Conservation (phyloP, 805 yeast genomes). For the Candida chilensis region DNA sequence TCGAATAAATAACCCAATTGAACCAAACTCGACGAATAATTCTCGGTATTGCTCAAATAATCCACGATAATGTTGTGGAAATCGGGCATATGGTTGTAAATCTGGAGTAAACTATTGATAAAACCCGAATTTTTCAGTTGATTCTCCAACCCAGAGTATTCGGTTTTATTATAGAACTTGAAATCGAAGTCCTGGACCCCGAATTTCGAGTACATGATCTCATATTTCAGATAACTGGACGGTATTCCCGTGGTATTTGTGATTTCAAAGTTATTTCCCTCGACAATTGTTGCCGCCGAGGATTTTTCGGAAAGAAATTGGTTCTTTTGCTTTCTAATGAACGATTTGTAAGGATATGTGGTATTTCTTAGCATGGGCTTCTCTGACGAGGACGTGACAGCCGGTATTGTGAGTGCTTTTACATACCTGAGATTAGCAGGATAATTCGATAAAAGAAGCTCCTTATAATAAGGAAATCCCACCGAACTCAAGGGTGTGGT, state of each 20-base stretch:
- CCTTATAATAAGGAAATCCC: slow-evolving; percentile 84
- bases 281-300: too few species aligned
- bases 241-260: too few species aligned
- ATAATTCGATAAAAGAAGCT: slow-evolving; percentile 74
- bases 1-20: slow-evolving; percentile 88
- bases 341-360: too few species aligned
- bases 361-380: too few species aligned
- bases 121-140: slow-evolving; percentile 72
- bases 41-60: slow-evolving; percentile 39
- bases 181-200: slow-evolving; percentile 95
- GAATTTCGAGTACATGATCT: slow-evolving; percentile 76
- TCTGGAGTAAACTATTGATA: slow-evolving; percentile 64
- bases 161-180: slow-evolving; percentile 68
- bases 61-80: slow-evolving; percentile 57
- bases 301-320: too few species aligned
- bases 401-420: too few species aligned
- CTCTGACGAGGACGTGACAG: too few species aligned
- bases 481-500: slow-evolving; percentile 55
- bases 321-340: too few species aligned
- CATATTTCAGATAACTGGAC: too few species aligned
- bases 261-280: too few species aligned
- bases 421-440: slow-evolving; percentile 54
- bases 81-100: slow-evolving; percentile 70
- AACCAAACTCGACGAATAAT: slow-evolving; percentile 49
- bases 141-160: slow-evolving; percentile 79